Conservation (phyloP, 1,284 basidiomycete species). For the Irpex sp. region DNA sequence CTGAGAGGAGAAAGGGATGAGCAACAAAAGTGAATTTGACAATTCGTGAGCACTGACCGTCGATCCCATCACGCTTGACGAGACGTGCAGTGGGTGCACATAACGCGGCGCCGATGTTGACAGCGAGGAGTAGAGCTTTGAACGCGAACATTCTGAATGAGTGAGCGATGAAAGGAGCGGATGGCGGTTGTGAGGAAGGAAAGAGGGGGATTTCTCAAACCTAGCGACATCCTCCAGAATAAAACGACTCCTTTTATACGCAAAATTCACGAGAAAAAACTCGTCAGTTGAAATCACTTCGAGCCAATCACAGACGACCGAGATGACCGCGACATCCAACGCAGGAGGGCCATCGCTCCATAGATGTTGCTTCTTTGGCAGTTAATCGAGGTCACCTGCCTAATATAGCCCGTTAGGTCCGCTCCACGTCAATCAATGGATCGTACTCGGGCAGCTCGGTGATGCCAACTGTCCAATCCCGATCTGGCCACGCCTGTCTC, state of each 20-base stretch:
- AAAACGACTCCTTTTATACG: background rate
- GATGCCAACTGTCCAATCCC: no score
- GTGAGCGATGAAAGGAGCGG: slow-evolving; percentile 24
- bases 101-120: background rate
- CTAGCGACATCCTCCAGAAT: background rate
- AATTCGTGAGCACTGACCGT: background rate
- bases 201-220: background rate
- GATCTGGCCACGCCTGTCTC: no score
- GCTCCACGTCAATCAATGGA: no score
- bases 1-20: slow-evolving; percentile 15
- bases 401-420: no score
- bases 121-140: background rate
- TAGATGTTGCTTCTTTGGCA: no score
- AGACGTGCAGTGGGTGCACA: background rate
- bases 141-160: slow-evolving; percentile 1
- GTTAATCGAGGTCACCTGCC: no score
- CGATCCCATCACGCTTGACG: background rate
- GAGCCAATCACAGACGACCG: no score
- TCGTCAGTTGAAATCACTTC: no score
- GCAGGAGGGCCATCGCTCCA: no score
- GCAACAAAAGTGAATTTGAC: background rate
- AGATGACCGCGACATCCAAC: no score
- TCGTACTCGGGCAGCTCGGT: no score
- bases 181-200: background rate
- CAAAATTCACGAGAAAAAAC: no score